Base-by-base conservation (phyloP, 352 stramenopile genomes). In the Globisporangium heterothallicum region DNA sequence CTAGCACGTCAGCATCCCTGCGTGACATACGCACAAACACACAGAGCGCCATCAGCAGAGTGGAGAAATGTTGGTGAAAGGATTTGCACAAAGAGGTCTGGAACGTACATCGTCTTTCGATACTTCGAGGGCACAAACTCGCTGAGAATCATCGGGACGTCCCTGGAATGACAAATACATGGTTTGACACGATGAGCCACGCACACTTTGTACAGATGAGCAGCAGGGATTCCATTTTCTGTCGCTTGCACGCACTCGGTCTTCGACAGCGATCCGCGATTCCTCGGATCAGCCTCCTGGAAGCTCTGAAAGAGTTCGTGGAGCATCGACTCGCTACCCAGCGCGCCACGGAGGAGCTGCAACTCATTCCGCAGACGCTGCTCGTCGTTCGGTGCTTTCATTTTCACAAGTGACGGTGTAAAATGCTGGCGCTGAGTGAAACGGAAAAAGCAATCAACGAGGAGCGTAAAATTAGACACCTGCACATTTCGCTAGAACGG, bases 261-360 rank as follows among this genome's bases (percentile, higher is more conserved):
- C 18, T 21, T n/a, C 22, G 25, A 32, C 14, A 74, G 45, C 0
- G 44, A 56, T 9, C 58, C 62, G 29, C 22, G 14, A n/a, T 32
- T 27, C 1, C 27, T 44, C 4, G 2, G 27, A 35, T 73, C 61
- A 9, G 30, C 25, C 4, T 49, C 43, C 18, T 63, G 53, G 29
- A 70, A 73, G 1, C 30, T 25, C 44, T 57, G 58, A 34, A 57
- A 24, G 3, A 57, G 27, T 18, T 21, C 29, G 5, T 36, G 14
- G 3, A 51, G 5, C 13, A n/a, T 27, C 42, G 16, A 16, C 30
- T n/a, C n/a, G n/a, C n/a, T n/a, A 36, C 30, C 30, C 12, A 36
- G 30, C 9, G 9, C 12, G 16, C 9, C 12, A 13, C 30, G 30
- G 26, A 44, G 26, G n/a, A 8, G 19, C 9, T 19, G 38, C 38